Evolutionary conservation across 345 rosid species (phyloP).

Genomic region (Diplotaxis tenuifolia): DNA sequence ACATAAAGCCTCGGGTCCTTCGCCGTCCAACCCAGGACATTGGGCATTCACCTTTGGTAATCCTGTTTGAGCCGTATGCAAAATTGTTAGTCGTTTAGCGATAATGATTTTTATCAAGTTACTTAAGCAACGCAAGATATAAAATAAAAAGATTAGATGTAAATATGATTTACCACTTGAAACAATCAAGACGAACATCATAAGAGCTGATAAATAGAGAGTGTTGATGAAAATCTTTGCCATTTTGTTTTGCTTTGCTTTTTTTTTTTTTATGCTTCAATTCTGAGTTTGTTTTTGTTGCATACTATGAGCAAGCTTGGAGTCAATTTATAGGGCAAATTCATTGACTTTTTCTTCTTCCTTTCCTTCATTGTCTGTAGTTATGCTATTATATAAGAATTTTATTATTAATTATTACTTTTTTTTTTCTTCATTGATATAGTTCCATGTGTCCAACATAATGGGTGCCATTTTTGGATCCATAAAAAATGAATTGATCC

Average conservation of each 20-base stretch:
- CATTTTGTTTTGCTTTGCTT: neutral
- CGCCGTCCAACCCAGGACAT: neutral
- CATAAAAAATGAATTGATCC: no score
- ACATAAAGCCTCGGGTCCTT: neutral
- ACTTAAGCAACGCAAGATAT: neutral
- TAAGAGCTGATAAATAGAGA: neutral
- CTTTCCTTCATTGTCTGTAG: neutral
- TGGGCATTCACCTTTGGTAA: neutral
- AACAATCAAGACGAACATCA: neutral
- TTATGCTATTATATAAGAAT: neutral
- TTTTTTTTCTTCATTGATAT: no score
- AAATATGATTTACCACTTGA: neutral
- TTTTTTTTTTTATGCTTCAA: neutral
- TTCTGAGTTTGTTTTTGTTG: neutral
- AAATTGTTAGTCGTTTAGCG: neutral
- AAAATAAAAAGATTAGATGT: neutral
- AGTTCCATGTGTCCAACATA: no score
- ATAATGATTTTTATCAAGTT: neutral
- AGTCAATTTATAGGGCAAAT: neutral
- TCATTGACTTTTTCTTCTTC: neutral
- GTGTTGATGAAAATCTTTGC: neutral
- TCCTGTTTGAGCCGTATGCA: neutral
- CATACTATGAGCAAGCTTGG: neutral
- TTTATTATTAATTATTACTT: no score
- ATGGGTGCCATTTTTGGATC: no score